Evolutionary conservation across 2,329 filamentous ascomycete genomes (phyloP), one percentile per base, ranked within the genome.

Genomic region (Raffaelea albimanens): DNA sequence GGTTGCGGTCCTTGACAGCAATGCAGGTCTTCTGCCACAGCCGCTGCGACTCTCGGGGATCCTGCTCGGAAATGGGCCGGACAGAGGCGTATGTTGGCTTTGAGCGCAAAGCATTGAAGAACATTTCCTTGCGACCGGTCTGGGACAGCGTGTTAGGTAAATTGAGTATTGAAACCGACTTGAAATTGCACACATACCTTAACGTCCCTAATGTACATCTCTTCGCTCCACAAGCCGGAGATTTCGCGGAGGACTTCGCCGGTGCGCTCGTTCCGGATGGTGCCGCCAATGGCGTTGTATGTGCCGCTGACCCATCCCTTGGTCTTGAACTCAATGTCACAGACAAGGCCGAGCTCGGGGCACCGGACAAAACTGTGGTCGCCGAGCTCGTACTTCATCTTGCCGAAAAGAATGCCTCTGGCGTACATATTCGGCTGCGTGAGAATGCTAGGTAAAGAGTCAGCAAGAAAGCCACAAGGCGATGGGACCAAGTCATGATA

Each of bases 351-450:
- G 18, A 88, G 78, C 63, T 97, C 91, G 0, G 91, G 88, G 63
- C 93, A 97, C 55, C 83, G 79, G 19, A 98, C 87, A 58, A 89
- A 87, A 63, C 90, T 95, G 69, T 95, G 90, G 63, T 97, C 91
- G 54, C 91, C 93, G 8, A 98, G 80, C 69, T 98, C 93, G 66
- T 97, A 98, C 66, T 96, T 97, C 93, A 98, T 97, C 66, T 96
- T 97, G 43, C 93, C 93, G 59, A 98, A 96, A 9, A 98, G 73
- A 51, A 98, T 97, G 33, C 93, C 91, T 52, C 93, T 80, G 20
- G 91, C 93, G 64, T 98, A 98, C 89, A 98, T 98, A 70, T 98
- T 98, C 18, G 93, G 93, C 61, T 98, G 93, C 4, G 93, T 97
- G 45, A 97, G 68, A 59, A 94, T 87, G 66, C 87, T 94, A 29